Conservation (phyloP, 1,284 basidiomycete species). For the Ceratobasidium sp. region DNA sequence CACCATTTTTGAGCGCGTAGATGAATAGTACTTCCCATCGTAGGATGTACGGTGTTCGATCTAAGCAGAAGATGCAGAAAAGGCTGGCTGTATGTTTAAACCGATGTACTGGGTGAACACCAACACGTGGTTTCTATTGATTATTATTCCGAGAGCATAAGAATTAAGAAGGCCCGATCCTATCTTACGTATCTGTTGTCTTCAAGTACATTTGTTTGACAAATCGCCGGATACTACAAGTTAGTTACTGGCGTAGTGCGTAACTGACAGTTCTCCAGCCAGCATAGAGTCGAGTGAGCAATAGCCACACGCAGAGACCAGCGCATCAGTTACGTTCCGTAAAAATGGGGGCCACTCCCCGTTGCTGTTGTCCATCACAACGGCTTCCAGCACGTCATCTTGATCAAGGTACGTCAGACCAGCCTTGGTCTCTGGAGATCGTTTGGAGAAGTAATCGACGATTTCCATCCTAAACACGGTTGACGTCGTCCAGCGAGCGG, state of each 20-base stretch:
- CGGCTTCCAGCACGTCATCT: constrained; percentile 25
- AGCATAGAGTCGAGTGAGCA: constrained; percentile 36
- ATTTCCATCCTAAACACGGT: constrained; percentile 38
- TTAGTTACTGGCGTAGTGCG: not conserved
- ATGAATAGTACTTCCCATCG: constrained; percentile 20
- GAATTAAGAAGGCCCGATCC: not conserved
- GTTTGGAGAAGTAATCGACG: constrained; percentile 32
- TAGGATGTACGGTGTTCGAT: not conserved
- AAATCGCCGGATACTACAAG: not conserved
- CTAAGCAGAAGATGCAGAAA: not conserved
- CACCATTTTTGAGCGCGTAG: constrained; percentile 35
- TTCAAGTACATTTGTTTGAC: constrained; percentile 1
- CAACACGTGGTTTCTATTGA: not conserved
- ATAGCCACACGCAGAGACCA: constrained; percentile 38
- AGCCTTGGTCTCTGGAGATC: constrained; percentile 23
- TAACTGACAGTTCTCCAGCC: constrained; percentile 10
- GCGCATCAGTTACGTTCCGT: constrained; percentile 5
- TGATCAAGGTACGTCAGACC: constrained; percentile 38
- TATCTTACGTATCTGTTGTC: not conserved
- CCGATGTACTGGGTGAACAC: not conserved
- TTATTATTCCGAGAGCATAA: not conserved
- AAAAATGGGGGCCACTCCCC: constrained; percentile 37
- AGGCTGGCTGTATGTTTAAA: not conserved
- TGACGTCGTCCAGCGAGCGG: constrained; percentile 40
- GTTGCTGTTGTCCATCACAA: constrained; percentile 38